phyloP scores from a whole-genome alignment of 352 stramenopile genomes.

The Globisporangium spinosum region DNA sequence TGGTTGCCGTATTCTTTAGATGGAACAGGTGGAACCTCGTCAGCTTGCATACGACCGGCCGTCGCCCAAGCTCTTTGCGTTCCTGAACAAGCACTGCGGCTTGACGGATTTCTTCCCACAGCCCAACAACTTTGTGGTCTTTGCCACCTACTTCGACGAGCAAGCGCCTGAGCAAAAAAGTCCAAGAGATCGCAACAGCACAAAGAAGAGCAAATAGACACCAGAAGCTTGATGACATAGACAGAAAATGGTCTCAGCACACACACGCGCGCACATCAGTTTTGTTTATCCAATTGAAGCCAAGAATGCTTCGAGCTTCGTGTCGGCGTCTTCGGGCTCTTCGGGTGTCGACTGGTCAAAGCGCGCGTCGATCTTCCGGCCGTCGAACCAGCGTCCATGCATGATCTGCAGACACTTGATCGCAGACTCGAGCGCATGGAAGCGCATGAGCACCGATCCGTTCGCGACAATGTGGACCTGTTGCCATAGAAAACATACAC shows the following conservation, averaged over 20 bases:
- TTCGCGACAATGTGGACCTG: slow-evolving; percentile 64
- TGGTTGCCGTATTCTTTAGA: not conserved
- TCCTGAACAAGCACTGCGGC: slow-evolving; percentile 64
- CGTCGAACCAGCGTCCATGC: slow-evolving; percentile 77
- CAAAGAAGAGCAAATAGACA: slow-evolving; percentile 8
- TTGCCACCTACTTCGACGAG: slow-evolving; percentile 58
- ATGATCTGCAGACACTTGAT: slow-evolving; percentile 76
- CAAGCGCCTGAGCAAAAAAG: not conserved
- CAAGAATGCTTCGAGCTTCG: slow-evolving; percentile 79
- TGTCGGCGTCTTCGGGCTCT: slow-evolving; percentile 55
- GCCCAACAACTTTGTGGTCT: slow-evolving; percentile 86
- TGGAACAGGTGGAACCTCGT: not conserved
- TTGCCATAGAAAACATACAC: not conserved
- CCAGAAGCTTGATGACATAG: not conserved
- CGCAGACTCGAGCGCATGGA: slow-evolving; percentile 41
- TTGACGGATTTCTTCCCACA: slow-evolving; percentile 53
- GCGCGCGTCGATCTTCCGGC: slow-evolving; percentile 52
- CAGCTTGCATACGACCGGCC: slow-evolving; percentile 75
- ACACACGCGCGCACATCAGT: not conserved
- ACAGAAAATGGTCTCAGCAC: not conserved
- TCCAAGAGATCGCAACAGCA: slow-evolving; percentile 6
- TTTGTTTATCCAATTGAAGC: slow-evolving; percentile 45
- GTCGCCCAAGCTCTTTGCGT: slow-evolving; percentile 76
- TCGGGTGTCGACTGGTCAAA: slow-evolving; percentile 60
- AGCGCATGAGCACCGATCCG: slow-evolving; percentile 62